Conservation (phyloP, 2,329 filamentous ascomycete species). For the Xylaria arbuscula region DNA sequence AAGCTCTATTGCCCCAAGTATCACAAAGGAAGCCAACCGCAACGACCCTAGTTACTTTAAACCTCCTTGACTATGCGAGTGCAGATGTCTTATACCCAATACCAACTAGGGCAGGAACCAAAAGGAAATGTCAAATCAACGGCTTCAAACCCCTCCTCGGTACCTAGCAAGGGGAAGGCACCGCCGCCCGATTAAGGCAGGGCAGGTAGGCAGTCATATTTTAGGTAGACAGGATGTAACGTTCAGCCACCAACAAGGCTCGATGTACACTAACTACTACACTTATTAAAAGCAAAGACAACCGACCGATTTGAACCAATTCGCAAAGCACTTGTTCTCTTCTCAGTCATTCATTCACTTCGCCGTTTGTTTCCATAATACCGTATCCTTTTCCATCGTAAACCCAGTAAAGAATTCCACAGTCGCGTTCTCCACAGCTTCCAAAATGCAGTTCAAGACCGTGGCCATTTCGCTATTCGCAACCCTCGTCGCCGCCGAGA, state of each 20-base stretch:
- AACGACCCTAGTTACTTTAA: background rate
- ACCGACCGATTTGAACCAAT: background rate
- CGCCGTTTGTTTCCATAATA: too few relatives aligned
- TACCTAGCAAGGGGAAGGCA: background rate
- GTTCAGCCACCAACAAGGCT: background rate
- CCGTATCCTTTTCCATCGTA: too few relatives aligned
- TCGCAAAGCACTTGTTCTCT: background rate
- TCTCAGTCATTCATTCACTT: background rate
- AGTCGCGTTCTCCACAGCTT: background rate
- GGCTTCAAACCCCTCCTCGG: background rate
- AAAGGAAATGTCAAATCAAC: background rate
- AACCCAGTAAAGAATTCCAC: background rate
- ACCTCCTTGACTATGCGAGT: background rate
- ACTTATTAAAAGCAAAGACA: background rate
- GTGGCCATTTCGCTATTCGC: conserved; percentile 44
- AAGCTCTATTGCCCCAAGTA: background rate
- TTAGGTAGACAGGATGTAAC: background rate
- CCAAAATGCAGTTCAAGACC: conserved; percentile 50
- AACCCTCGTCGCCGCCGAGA: conserved; percentile 42
- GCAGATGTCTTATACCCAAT: background rate
- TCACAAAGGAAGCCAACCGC: background rate
- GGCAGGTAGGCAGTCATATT: background rate
- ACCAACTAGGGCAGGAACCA: background rate
- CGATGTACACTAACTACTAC: background rate
- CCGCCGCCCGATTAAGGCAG: background rate